Evolutionary conservation across 768 basidiomycete species (phyloP).

Genomic region (Boletus insuetus): DNA sequence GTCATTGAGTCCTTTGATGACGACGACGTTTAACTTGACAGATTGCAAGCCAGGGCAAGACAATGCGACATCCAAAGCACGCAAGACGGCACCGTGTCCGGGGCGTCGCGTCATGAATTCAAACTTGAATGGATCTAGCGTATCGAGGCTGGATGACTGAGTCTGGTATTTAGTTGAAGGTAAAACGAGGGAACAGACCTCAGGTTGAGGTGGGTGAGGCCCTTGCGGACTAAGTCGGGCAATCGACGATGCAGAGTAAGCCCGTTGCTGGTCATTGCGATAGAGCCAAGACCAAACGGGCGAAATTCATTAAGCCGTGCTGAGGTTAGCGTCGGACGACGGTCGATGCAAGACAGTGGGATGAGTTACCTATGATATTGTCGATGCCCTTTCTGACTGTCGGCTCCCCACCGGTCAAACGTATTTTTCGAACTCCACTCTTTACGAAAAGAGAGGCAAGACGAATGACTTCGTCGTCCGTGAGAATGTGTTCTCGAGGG

Average conservation of each 20-base stretch:
- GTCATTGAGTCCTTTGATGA: conserved; percentile 80
- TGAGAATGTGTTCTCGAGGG: conserved; percentile 64
- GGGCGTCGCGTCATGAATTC: conserved; percentile 80
- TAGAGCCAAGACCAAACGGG: conserved; percentile 59
- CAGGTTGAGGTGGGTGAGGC: conserved; percentile 74
- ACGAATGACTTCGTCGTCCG: conserved; percentile 72
- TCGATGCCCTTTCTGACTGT: conserved; percentile 74
- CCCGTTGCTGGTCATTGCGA: conserved; percentile 88
- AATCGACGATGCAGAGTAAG: conserved; percentile 71
- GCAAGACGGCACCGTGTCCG: conserved; percentile 75
- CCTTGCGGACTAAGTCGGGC: conserved; percentile 62
- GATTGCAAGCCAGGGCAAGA: conserved; percentile 46
- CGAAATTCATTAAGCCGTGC: conserved; percentile 63
- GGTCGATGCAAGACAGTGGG: neutral
- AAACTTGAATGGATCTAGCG: conserved; percentile 82
- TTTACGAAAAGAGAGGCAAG: conserved; percentile 75
- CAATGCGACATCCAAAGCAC: conserved; percentile 62
- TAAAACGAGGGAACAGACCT: conserved; percentile 39
- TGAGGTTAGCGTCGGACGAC: conserved; percentile 28
- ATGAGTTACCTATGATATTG: conserved; percentile 61
- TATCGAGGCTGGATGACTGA: conserved; percentile 62
- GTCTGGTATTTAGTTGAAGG: neutral
- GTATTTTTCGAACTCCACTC: conserved; percentile 82
- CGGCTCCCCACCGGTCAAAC: conserved; percentile 87
- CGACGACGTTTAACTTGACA: conserved; percentile 83